Conservation (phyloP, 225 moss, liverwort and hornwort species). For the Straminergon stramineum region DNA sequence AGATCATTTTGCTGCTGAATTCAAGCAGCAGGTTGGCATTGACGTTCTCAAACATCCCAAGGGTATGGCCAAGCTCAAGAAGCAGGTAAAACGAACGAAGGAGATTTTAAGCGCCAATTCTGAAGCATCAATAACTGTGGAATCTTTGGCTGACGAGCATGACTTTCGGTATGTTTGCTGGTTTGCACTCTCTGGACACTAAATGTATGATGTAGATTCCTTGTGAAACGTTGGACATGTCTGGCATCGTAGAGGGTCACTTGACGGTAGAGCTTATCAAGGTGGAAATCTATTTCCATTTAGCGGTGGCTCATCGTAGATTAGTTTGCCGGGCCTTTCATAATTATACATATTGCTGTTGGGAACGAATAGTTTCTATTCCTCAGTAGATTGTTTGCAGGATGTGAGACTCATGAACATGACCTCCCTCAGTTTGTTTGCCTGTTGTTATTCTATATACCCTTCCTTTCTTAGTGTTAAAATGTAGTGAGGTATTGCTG, state of each 20-base stretch:
- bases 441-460: neutral
- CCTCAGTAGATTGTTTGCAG: neutral
- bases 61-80: conserved; percentile 97
- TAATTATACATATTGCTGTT: neutral
- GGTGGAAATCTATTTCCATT: neutral
- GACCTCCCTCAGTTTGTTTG: neutral
- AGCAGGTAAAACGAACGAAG: conserved; percentile 96
- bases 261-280: neutral
- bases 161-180: conserved; percentile 68
- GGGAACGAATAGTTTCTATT: neutral
- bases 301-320: neutral
- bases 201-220: neutral
- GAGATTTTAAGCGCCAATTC: conserved; percentile 93
- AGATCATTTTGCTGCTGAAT: conserved; percentile 80
- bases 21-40: conserved; percentile 64
- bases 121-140: conserved; percentile 88
- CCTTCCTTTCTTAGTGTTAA: neutral
- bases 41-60: conserved; percentile 82
- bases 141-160: conserved; percentile 75
- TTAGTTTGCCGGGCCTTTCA: neutral
- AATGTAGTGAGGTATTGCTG: neutral
- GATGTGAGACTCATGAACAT: neutral
- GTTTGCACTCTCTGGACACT: neutral
- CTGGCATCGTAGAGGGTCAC: neutral
- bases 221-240: neutral